These are phyloP conservation scores for Suhomyces tanzawaensis DNA, from an alignment of 805 yeast species.

Conservation along the genomic window DNA sequence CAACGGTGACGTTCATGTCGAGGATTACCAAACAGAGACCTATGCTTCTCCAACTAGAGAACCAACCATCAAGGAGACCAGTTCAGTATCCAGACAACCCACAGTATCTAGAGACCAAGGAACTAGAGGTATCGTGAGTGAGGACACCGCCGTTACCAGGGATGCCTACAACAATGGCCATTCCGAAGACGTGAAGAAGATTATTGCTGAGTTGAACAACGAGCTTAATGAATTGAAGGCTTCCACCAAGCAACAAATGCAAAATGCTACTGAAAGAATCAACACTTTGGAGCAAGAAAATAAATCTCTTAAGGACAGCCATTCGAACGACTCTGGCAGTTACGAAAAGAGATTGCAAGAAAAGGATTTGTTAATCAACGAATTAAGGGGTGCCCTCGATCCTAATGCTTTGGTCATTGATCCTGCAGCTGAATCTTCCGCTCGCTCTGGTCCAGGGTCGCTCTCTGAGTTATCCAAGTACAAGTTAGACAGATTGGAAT, in stretches of 20 bases:
- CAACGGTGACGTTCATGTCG: background rate
- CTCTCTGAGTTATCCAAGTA: slow-evolving; percentile 33
- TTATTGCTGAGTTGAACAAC: slow-evolving; percentile 30
- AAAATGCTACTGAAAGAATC: slow-evolving; percentile 56
- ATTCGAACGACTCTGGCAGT: slow-evolving; percentile 10
- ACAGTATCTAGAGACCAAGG: background rate
- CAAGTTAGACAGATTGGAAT: slow-evolving; percentile 43
- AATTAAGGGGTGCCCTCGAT: slow-evolving; percentile 27
- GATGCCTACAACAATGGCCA: background rate
- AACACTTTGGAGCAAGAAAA: slow-evolving; percentile 43
- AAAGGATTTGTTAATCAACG: slow-evolving; percentile 30
- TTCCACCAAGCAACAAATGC: slow-evolving; percentile 47
- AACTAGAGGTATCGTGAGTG: background rate
- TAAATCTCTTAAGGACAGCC: slow-evolving; percentile 12
- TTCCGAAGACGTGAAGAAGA: slow-evolving; percentile 25
- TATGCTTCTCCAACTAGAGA: background rate
- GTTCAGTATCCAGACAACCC: background rate
- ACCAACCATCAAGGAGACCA: background rate
- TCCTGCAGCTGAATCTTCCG: slow-evolving; percentile 5
- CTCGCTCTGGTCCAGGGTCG: background rate
- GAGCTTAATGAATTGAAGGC: slow-evolving; percentile 32
- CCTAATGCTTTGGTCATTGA: slow-evolving; percentile 24
- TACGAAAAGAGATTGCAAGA: slow-evolving; percentile 25
- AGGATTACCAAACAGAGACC: background rate
- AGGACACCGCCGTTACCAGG: background rate